A percentile compares a stretch with the other conserved stretches of the same genome.
Conservation (phyloP, 1,139 yeast species). For the Blastobotrys proliferans region DNA sequence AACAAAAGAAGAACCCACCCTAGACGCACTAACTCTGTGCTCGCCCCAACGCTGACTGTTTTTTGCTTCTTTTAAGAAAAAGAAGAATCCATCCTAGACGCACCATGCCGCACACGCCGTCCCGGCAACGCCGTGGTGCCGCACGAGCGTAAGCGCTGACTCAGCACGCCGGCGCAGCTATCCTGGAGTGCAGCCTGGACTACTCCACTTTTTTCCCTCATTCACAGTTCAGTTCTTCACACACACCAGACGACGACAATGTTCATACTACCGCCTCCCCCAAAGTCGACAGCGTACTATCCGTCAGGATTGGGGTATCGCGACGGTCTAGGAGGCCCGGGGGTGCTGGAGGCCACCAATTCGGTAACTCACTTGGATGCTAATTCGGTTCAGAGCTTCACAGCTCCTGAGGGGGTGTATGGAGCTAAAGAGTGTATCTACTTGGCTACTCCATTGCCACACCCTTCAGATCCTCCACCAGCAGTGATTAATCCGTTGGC, state of each 20-base stretch:
- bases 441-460: slow-evolving; percentile 36
- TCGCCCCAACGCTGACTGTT: too few relatives aligned
- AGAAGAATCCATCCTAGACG: background rate
- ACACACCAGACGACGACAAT: too few relatives aligned
- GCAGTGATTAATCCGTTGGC: slow-evolving; percentile 36
- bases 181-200: too few relatives aligned
- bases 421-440: slow-evolving; percentile 31
- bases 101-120: background rate
- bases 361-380: slow-evolving; percentile 22
- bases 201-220: background rate
- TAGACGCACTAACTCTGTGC: too few relatives aligned
- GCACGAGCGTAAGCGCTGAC: too few relatives aligned
- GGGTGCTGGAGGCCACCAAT: slow-evolving; percentile 31
- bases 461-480: slow-evolving; percentile 37
- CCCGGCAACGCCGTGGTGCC: background rate
- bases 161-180: background rate
- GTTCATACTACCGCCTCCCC: slow-evolving; percentile 31
- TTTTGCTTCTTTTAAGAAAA: background rate
- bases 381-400: slow-evolving; percentile 21
- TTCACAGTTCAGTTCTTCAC: background rate
- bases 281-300: slow-evolving; percentile 14
- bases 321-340: slow-evolving; percentile 20
- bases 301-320: slow-evolving; percentile 17
- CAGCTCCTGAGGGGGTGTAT: slow-evolving; percentile 34
- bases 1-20: too few relatives aligned